Evolutionary conservation across 345 rosid species (phyloP).

Genomic region (Pistacia atlantica): DNA sequence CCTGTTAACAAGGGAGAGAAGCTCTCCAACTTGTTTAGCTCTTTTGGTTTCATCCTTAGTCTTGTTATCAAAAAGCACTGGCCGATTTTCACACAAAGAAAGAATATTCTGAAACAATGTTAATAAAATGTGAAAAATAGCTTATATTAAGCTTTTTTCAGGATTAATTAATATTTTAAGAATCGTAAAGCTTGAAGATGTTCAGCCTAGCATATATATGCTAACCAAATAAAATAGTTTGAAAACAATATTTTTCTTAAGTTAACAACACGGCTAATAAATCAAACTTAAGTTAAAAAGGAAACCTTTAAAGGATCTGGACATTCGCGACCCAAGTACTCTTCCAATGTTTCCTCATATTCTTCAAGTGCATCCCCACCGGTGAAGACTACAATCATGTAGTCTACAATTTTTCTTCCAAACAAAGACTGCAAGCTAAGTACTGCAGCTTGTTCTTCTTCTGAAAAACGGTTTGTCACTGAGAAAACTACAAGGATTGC

Average conservation of each 20-base stretch:
- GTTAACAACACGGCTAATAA: no score
- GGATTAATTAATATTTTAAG: background rate
- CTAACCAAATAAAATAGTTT: background rate
- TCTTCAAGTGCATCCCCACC: no score
- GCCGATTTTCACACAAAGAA: conserved; percentile 52
- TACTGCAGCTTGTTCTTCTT: no score
- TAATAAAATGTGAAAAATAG: background rate
- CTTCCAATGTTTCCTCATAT: no score
- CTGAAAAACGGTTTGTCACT: no score
- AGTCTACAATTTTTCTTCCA: no score
- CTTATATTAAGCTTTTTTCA: background rate
- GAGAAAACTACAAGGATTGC: conserved; percentile 61
- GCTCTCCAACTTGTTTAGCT: conserved; percentile 58
- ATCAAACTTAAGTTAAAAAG: no score
- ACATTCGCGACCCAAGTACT: no score
- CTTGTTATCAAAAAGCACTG: conserved; percentile 83
- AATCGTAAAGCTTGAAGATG: background rate
- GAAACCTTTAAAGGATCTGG: background rate
- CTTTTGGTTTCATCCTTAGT: conserved; percentile 57
- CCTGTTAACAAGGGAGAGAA: conserved; percentile 63
- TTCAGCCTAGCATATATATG: background rate
- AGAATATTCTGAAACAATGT: conserved; percentile 58
- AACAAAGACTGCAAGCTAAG: no score
- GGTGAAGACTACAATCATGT: no score
- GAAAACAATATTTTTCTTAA: conserved; percentile 6